A percentile compares a stretch with the other conserved stretches of the same genome.
These are phyloP conservation scores for Trichosporon inkin DNA, from an alignment of 1,284 basidiomycete genomes.

Conservation along the genomic window DNA sequence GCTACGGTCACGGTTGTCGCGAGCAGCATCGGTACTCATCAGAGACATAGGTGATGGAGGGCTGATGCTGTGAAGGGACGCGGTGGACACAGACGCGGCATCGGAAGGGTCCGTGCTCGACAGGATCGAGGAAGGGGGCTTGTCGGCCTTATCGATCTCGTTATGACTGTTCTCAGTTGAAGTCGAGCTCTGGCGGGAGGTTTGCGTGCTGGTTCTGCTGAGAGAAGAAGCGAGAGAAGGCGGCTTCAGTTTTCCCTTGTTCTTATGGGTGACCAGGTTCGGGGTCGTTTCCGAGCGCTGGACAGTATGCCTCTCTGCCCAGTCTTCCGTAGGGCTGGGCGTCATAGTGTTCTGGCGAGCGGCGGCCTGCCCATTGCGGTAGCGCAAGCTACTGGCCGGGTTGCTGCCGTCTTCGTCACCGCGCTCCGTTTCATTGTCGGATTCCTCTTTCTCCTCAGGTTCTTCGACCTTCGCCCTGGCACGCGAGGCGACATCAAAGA, in stretches of 20 bases:
- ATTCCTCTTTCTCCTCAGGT: not conserved
- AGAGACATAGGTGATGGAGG: not conserved
- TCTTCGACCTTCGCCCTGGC: conserved; percentile 29
- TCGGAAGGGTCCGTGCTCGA: not conserved
- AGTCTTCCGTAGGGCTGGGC: not conserved
- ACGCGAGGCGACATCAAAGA: conserved; percentile 71
- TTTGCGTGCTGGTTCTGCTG: not conserved
- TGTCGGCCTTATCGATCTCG: not conserved
- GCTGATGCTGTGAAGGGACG: not conserved
- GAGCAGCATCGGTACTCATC: not conserved
- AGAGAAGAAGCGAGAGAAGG: not conserved
- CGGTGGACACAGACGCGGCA: not conserved
- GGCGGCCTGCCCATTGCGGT: not conserved
- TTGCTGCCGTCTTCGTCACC: not conserved
- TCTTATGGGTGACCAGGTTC: conserved; percentile 1
- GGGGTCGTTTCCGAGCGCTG: conserved; percentile 17
- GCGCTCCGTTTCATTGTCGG: not conserved
- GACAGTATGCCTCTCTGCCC: conserved; percentile 5
- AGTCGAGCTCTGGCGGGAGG: conserved; percentile 2
- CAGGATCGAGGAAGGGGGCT: not conserved
- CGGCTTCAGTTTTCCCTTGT: not conserved
- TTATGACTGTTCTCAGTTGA: not conserved
- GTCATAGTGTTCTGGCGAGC: not conserved
- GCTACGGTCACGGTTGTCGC: not conserved
- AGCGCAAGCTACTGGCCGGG: not conserved